These are phyloP conservation scores for Trametes maxima DNA, from an alignment of 768 basidiomycete species.

Conservation along the genomic window DNA sequence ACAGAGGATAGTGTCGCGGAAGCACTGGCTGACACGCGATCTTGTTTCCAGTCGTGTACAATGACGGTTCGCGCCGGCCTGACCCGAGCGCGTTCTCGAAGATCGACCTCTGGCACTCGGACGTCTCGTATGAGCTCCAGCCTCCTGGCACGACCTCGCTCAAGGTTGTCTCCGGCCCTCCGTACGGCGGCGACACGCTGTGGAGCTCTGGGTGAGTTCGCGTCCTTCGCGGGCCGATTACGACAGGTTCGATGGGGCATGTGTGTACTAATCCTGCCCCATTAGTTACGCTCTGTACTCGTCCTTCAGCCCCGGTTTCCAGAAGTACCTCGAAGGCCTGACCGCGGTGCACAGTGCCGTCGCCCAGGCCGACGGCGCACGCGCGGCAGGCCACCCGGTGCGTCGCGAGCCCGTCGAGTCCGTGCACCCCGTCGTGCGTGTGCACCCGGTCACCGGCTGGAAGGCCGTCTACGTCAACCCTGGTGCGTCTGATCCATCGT, in stretches of 20 bases:
- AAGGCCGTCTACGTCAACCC: constrained; percentile 85
- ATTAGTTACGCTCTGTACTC: constrained; percentile 81
- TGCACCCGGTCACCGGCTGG: constrained; percentile 84
- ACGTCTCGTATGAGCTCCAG: constrained; percentile 81
- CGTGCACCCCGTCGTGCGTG: constrained; percentile 79
- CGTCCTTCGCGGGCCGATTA: neutral
- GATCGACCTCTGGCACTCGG: constrained; percentile 80
- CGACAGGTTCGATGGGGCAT: neutral
- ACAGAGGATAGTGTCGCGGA: neutral
- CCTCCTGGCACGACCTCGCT: constrained; percentile 82
- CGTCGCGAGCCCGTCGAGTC: constrained; percentile 70
- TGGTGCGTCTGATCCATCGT: constrained; percentile 39
- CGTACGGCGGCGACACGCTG: constrained; percentile 76
- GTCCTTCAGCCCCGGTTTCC: constrained; percentile 72
- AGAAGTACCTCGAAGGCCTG: constrained; percentile 75
- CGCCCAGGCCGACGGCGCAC: constrained; percentile 75
- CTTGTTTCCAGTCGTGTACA: constrained; percentile 61
- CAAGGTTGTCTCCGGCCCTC: constrained; percentile 69
- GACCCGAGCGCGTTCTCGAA: constrained; percentile 69
- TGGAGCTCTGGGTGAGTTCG: constrained; percentile 73
- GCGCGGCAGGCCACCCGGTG: constrained; percentile 68
- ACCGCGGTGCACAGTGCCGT: constrained; percentile 76
- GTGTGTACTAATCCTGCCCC: constrained; percentile 11
- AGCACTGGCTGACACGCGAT: neutral
- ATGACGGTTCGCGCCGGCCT: constrained; percentile 62